Base-by-base conservation (phyloP, 495 filamentous ascomycete genomes). In the Talaromyces ruber region DNA sequence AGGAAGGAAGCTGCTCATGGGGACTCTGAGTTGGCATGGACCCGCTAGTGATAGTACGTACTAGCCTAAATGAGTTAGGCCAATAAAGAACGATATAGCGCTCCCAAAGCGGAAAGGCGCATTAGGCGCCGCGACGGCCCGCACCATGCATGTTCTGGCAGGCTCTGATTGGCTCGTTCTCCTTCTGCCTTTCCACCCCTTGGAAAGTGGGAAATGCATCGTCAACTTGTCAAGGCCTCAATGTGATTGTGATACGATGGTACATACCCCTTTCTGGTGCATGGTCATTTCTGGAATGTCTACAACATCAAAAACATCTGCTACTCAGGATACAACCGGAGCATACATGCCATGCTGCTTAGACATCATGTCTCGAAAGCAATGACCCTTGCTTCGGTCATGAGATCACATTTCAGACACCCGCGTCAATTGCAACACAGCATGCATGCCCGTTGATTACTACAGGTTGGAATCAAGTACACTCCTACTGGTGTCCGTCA, bases 61-160 rank as follows among this genome's bases (percentile, higher is more conserved):
- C 51, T 26, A 28, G 3, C 0, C 3, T 16, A 3, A n/a, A 11
- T 26, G 26, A n/a, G 16, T 11, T 16, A 2, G 5, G 16, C 51
- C 51, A 54, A 54, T 54, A 9, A 29, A 6, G 8, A 22, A 5
- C 2, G n/a, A 9, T 6, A 14, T 14, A 12, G 2, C 1, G 2
- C 9, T 50, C 60, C 52, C n/a, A 62, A 56, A 39, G 22, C 18
- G 60, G 60, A 24, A 37, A 62, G 29, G 32, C 30, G 28, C 60
- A 56, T 45, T 32, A 21, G 28, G 6, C 22, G 50, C 24, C 60
- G 60, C 53, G 50, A 62, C 60, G 60, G 60, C 26, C 59, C 59
- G 59, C 59, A 22, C 59, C 43, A 51, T 60, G 59, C 59, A 59
- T 62, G 60, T 24, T 50, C 60, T 62, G 60, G 60, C 60, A 62